Conservation (phyloP, 1,284 basidiomycete species). For the Jaminaea rosea region DNA sequence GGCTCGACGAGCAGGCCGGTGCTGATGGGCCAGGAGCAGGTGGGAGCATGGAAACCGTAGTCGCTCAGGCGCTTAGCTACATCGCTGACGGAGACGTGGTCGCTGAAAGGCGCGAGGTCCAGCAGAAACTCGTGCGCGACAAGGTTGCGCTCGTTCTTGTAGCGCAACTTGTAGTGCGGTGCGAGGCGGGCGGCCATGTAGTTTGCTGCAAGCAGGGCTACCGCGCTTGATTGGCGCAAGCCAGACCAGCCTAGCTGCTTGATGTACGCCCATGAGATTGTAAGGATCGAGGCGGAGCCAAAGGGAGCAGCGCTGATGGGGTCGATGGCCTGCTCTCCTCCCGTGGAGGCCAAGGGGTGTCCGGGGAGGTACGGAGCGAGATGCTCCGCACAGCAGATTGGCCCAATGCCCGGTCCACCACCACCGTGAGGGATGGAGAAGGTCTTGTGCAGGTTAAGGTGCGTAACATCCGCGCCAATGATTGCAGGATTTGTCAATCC, state of each 20-base stretch:
- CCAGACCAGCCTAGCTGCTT: constrained; percentile 86
- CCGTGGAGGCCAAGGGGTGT: constrained; percentile 69
- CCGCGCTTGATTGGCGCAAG: constrained; percentile 71
- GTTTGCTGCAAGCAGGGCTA: constrained; percentile 87
- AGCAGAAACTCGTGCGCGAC: constrained; percentile 94
- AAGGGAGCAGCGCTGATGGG: constrained; percentile 86
- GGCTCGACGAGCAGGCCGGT: constrained; percentile 44
- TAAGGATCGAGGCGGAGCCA: constrained; percentile 85
- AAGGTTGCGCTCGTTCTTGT: constrained; percentile 77
- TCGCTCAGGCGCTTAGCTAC: constrained; percentile 88
- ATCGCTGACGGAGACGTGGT: constrained; percentile 79
- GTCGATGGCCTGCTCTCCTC: constrained; percentile 66
- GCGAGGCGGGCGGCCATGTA: constrained; percentile 86
- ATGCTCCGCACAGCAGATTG: constrained; percentile 88
- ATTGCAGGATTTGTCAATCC: constrained; percentile 89
- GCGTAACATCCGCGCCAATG: constrained; percentile 94
- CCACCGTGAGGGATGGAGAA: constrained; percentile 94
- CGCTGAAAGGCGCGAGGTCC: constrained; percentile 85
- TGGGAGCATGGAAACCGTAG: constrained; percentile 41
- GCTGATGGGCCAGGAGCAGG: constrained; percentile 45
- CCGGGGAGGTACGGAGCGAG: constrained; percentile 87
- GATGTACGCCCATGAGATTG: constrained; percentile 82
- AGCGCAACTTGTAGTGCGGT: constrained; percentile 77
- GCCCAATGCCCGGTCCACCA: constrained; percentile 89
- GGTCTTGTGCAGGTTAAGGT: constrained; percentile 95